These are phyloP conservation scores for Magnaporthales sp. DNA, from an alignment of 2,329 filamentous ascomycete genomes.

Conservation along the genomic window DNA sequence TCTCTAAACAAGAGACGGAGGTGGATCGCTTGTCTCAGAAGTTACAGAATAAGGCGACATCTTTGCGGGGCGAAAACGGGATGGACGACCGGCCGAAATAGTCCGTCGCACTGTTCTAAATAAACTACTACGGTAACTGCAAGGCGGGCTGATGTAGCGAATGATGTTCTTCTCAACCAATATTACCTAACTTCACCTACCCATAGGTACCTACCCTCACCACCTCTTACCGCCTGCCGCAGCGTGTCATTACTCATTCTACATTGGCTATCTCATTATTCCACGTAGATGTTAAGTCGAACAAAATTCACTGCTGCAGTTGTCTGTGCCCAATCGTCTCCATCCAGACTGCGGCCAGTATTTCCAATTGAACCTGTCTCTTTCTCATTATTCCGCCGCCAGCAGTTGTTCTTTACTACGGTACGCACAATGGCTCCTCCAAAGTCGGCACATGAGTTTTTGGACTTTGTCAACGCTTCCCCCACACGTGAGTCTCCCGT, in stretches of 20 bases:
- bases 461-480: constrained; percentile 89
- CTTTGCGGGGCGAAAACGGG: neutral
- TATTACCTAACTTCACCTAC: neutral
- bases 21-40: neutral
- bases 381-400: neutral
- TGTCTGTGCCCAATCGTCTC: neutral
- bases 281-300: neutral
- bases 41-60: neutral
- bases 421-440: constrained; percentile 39
- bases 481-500: constrained; percentile 68
- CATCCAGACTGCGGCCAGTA: neutral
- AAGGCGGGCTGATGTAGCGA: neutral
- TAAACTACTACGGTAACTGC: neutral
- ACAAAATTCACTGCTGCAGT: neutral
- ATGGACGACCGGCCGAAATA: neutral
- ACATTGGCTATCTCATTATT: neutral
- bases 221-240: neutral
- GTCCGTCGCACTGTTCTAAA: neutral
- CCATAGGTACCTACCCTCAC: neutral
- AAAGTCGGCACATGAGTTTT: constrained; percentile 66
- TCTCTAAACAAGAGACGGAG: neutral
- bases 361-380: neutral
- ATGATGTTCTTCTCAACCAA: neutral
- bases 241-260: neutral
- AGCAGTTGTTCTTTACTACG: constrained; percentile 9